Evolutionary conservation across 2,329 filamentous ascomycete species (phyloP).

Genomic region (Phaeosphaeria sp.): DNA sequence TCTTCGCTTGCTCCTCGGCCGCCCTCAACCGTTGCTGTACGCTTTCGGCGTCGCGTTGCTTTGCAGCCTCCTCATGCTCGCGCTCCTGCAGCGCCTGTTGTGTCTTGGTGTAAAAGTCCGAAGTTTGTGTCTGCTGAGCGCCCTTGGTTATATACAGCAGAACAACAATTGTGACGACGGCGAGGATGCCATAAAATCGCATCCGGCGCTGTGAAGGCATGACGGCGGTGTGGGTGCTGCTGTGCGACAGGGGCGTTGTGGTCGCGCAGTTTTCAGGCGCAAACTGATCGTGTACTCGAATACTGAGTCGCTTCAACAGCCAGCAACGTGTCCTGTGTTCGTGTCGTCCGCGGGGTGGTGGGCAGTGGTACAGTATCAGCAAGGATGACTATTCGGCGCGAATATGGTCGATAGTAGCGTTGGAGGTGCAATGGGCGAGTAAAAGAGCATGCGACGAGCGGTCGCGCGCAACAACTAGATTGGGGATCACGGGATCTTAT

Average conservation of each 20-base stretch:
- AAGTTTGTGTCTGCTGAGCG: slow-evolving; percentile 59
- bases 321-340: not conserved
- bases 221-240: slow-evolving; percentile 12
- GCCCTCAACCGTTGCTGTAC: slow-evolving; percentile 67
- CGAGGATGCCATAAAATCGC: slow-evolving; percentile 69
- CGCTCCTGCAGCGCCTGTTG: slow-evolving; percentile 57
- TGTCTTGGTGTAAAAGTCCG: slow-evolving; percentile 66
- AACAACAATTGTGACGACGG: slow-evolving; percentile 69
- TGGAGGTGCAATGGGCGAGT: slow-evolving; percentile 1
- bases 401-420: slow-evolving; percentile 1
- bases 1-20: slow-evolving; percentile 73
- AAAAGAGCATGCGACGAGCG: not conserved
- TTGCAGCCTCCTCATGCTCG: slow-evolving; percentile 47
- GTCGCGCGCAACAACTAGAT: not conserved
- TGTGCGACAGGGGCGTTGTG: slow-evolving; percentile 7
- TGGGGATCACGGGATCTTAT: not conserved
- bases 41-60: slow-evolving; percentile 62
- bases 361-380: slow-evolving; percentile 1
- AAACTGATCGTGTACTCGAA: not conserved
- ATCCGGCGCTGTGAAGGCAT: slow-evolving; percentile 65
- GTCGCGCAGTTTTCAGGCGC: not conserved
- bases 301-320: not conserved
- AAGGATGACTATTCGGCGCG: slow-evolving; percentile 1
- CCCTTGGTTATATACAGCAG: slow-evolving; percentile 76
- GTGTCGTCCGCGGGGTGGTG: not conserved